These are phyloP conservation scores for Ganoderma multipileum DNA, from an alignment of 1,284 basidiomycete species.

Conservation along the genomic window DNA sequence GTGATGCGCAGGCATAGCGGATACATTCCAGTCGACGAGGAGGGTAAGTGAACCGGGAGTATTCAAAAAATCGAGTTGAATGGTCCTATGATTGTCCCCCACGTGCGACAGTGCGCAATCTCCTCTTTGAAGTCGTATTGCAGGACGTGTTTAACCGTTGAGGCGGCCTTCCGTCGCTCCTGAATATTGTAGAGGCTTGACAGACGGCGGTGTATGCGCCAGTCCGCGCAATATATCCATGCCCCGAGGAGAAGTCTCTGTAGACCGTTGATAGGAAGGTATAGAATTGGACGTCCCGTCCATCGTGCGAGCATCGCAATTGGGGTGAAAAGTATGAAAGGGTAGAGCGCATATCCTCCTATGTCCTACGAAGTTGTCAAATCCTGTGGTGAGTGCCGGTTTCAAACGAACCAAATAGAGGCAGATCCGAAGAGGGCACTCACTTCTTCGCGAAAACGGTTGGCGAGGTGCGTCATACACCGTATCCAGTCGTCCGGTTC, in stretches of 20 bases:
- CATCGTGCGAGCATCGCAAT: constrained; percentile 16
- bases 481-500: constrained; percentile 10
- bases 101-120: constrained; percentile 1
- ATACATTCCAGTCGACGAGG: too few relatives aligned
- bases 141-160: constrained; percentile 1
- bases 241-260: constrained; percentile 13
- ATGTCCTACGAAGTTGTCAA: neutral
- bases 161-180: neutral
- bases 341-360: neutral
- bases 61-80: neutral
- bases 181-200: constrained; percentile 1
- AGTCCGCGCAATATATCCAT: neutral
- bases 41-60: too few relatives aligned
- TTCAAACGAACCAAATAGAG: neutral
- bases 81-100: neutral
- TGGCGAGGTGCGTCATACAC: constrained; percentile 14
- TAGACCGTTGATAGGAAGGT: constrained; percentile 10
- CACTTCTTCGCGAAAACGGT: constrained; percentile 6
- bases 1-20: too few relatives aligned
- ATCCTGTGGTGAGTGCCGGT: neutral
- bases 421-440: neutral
- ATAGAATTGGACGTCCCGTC: constrained; percentile 5
- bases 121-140: constrained; percentile 8
- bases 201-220: neutral
- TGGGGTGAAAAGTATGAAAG: constrained; percentile 3